Evolutionary conservation across 73 alveolate genomes (phyloP), one percentile per base, ranked within the genome.

Genomic region (Stentor coeruleus): DNA sequence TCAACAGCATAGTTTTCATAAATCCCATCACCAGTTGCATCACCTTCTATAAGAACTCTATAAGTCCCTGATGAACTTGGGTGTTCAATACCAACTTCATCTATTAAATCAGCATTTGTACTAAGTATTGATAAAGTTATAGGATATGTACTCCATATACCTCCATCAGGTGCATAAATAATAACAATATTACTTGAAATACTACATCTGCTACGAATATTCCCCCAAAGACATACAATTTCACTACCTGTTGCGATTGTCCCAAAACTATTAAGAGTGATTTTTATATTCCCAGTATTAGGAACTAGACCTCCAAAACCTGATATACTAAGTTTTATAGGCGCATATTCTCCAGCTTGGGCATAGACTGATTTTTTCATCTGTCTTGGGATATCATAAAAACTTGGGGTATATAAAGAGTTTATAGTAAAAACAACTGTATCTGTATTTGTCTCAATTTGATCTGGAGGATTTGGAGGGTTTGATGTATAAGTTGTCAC

Each of bases 51-150:
- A 28, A 28, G 42, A 31, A 66, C 33, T 1, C 39, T 31, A 33
- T 66, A 66, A 20, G 11, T 26, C 0, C 79, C 79, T 20, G 79
- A 26, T 26, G 36, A 28, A 15, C 0, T 33, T 26, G 79, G 79
- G 79, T 66, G 79, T 31, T 66, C 0, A 2, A 66, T 26, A 28
- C 79, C 79, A 11, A 66, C 79, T 66, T 66, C 40, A 31, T 66
- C 79, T 28, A 66, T 66, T 28, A 15, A 26, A 2, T 66, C 79
- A 0, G 79, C 79, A 66, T 66, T 66, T 66, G 79, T 66, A 15
- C 49, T 26, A 1, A 40, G n/a, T 1, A 66, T 20, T 0, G 79
- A 28, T 1, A 66, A 33, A 11, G 33, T 26, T 11, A 66, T 11
- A 28, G 79, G 79, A 33, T 66, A 66, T 14, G 36, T 66, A 1